Conservation (phyloP, 257 asterid genomes). For the Scutellaria baicalensis region DNA sequence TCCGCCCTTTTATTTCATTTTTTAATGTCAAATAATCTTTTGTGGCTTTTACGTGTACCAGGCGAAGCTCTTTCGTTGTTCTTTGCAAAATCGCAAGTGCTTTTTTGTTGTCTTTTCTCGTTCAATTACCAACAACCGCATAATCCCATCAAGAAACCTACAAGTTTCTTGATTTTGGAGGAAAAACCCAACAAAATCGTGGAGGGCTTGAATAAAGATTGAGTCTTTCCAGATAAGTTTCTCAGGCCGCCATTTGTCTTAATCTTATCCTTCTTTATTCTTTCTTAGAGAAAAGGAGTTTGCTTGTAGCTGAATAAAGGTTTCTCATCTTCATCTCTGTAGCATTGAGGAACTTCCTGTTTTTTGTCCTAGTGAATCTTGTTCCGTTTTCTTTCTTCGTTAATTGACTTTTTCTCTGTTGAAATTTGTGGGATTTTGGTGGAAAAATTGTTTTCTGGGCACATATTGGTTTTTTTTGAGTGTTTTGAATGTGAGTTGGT, state of each 20-base stretch:
- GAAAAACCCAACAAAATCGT: slow-evolving; percentile 18
- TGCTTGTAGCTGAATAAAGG: slow-evolving; percentile 32
- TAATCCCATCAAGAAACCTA: slow-evolving; percentile 18
- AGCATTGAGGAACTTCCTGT: not conserved
- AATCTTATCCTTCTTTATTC: slow-evolving; percentile 2
- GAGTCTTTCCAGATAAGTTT: slow-evolving; percentile 35
- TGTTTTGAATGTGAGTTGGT: not conserved
- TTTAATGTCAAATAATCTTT: slow-evolving; percentile 2
- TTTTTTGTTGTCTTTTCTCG: slow-evolving; percentile 18
- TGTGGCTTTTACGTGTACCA: slow-evolving; percentile 48
- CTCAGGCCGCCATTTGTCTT: slow-evolving; percentile 8
- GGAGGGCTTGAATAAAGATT: slow-evolving; percentile 39
- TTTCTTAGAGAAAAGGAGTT: slow-evolving; percentile 6
- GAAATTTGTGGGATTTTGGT: slow-evolving; percentile 12
- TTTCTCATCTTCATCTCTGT: slow-evolving; percentile 18
- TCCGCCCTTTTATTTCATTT: not conserved
- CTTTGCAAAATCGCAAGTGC: slow-evolving; percentile 10
- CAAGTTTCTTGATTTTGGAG: slow-evolving; percentile 22
- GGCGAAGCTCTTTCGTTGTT: slow-evolving; percentile 19
- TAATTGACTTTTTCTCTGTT: slow-evolving; percentile 4
- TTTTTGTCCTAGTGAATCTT: not conserved
- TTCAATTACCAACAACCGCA: slow-evolving; percentile 25
- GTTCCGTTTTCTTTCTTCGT: not conserved
- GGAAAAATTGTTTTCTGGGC: slow-evolving; percentile 15
- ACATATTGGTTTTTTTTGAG: not conserved